Base-by-base conservation (phyloP, 225 moss, liverwort and hornwort species). In the Straminergon stramineum region DNA sequence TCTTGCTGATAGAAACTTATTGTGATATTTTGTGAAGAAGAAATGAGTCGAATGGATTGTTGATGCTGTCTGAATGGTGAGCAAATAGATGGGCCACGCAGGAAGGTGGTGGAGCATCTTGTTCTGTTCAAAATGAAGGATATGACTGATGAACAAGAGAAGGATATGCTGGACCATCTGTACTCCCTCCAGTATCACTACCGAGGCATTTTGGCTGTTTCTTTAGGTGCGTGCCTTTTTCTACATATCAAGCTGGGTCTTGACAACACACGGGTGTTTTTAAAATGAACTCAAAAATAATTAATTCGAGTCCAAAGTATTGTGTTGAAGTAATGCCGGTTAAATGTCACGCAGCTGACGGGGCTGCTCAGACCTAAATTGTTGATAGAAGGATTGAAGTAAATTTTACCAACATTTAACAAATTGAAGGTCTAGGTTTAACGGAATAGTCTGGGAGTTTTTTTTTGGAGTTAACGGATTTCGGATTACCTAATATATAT, bases 101-200 rank as follows among this genome's bases (percentile, higher is more conserved):
- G 99, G 95, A 96, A 95, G 93, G 94, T 99, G 68, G 91, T 97
- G 91, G 99, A 99, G 92, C 99, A 97, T 93, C 91, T 94, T 52
- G 95, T 93, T 84, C 83, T 97, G 82, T 95, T 93, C 90, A 96
- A 95, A 89, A 97, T 99, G 97, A 92, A 95, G 75, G 95, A 89
- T 80, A 68, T 99, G 66, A 94, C 94, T 53, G 96, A 97, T 74
- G 95, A 95, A 63, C 97, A 97, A 92, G 99, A 99, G 93, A 97
- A 96, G 90, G 96, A 99, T 78, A 99, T 99, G 97, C 87, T 99
- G 89, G 99, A 99, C 90, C 94, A 93, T 90, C 91, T 99, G 81
- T 97, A 91, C 90, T 95, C 99, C 77, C 89, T 99, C 82, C 99
- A 99, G 79, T 99, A 97, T 86, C 87, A 93, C 75, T 93, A 92